These are phyloP conservation scores for Petrea volubilis DNA, from an alignment of 257 asterid genomes.

Conservation along the genomic window DNA sequence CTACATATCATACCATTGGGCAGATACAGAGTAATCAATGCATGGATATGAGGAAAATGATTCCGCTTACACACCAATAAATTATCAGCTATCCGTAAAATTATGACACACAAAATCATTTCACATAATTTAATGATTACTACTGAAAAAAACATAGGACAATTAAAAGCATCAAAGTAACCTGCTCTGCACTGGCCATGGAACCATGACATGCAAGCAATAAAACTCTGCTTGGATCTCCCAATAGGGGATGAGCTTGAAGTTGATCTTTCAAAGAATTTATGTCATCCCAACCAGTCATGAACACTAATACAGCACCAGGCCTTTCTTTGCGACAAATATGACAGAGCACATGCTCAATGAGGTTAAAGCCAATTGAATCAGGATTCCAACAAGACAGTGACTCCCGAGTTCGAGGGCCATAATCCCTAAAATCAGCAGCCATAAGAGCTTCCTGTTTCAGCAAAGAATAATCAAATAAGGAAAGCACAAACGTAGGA, in stretches of 20 bases:
- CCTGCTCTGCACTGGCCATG: conserved; percentile 98
- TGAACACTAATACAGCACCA: conserved; percentile 91
- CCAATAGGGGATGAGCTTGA: conserved; percentile 81
- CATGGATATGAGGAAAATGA: background rate
- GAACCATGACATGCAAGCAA: conserved; percentile 99
- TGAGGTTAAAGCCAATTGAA: conserved; percentile 94
- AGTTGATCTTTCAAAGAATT: conserved; percentile 90
- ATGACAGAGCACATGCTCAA: conserved; percentile 81
- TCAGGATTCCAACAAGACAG: conserved; percentile 95
- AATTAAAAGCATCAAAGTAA: conserved; percentile 26
- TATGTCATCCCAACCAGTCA: conserved; percentile 99
- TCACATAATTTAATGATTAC: conserved; percentile 10
- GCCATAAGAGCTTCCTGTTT: conserved; percentile 74
- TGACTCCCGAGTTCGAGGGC: conserved; percentile 59
- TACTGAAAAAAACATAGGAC: background rate
- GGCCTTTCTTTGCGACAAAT: conserved; percentile 83
- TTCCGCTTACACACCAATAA: conserved; percentile 5
- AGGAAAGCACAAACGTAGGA: background rate
- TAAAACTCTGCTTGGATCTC: conserved; percentile 84
- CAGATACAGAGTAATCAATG: background rate
- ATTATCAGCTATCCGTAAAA: background rate
- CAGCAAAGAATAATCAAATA: conserved; percentile 17
- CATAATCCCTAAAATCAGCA: conserved; percentile 67
- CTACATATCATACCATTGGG: background rate
- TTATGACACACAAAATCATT: background rate